Conservation (phyloP, 805 yeast genomes). For the Candida qinlingensis region DNA sequence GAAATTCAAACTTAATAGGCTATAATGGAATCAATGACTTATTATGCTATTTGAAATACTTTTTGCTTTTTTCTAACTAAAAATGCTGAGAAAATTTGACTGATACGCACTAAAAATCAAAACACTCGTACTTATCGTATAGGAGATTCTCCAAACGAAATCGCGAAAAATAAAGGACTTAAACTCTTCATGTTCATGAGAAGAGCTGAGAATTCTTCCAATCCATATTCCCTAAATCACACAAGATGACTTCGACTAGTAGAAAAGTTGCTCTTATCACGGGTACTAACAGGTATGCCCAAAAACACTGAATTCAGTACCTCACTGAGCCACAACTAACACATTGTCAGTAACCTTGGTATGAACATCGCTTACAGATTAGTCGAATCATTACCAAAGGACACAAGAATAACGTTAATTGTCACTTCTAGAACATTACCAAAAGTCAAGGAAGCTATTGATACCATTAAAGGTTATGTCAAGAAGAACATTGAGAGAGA, state of each 20-base stretch:
- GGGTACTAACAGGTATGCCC: constrained; percentile 35
- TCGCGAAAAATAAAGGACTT: not conserved
- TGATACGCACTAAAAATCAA: no score
- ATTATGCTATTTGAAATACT: no score
- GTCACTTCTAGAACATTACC: constrained; percentile 89
- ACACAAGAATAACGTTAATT: constrained; percentile 63
- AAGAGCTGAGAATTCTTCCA: no score
- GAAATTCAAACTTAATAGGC: no score
- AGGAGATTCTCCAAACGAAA: no score
- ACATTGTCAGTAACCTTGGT: constrained; percentile 62
- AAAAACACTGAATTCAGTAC: not conserved
- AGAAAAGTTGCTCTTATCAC: constrained; percentile 40
- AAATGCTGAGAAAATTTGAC: no score
- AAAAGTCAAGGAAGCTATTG: constrained; percentile 72
- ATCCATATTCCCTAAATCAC: not conserved
- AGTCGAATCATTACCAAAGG: constrained; percentile 51
- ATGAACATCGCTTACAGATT: constrained; percentile 78
- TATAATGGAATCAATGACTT: no score
- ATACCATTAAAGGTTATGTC: constrained; percentile 44
- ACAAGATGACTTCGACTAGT: constrained; percentile 2
- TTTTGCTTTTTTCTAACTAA: no score
- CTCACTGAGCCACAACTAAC: not conserved
- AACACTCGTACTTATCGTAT: no score
- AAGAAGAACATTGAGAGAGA: constrained; percentile 33
- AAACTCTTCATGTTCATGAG: no score